Evolutionary conservation across 768 basidiomycete species (phyloP).

Genomic region (Auricularia cornea): DNA sequence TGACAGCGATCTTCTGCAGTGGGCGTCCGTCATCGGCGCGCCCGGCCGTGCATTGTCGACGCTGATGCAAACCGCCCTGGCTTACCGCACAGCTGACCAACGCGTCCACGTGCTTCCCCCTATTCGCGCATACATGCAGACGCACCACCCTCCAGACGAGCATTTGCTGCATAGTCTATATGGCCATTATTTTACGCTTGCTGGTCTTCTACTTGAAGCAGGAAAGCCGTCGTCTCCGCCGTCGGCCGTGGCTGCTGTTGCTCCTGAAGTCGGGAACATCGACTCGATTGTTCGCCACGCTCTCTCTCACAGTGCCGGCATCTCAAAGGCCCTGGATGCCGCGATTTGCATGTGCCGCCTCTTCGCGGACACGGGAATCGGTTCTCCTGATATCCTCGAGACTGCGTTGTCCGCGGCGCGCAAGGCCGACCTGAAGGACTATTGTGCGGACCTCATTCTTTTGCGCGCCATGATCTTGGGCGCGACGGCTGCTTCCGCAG

Average conservation of each 20-base stretch:
- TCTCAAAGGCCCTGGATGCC: neutral
- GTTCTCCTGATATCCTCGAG: neutral
- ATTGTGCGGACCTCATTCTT: neutral
- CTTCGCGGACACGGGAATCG: neutral
- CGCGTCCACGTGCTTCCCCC: constrained; percentile 15
- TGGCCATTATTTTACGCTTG: neutral
- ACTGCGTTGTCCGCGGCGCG: neutral
- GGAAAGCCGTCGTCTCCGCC: neutral
- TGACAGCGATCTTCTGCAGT: constrained; percentile 9
- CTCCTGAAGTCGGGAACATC: neutral
- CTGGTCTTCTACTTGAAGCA: neutral
- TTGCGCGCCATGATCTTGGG: neutral
- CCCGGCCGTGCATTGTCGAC: constrained; percentile 1
- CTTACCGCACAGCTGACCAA: constrained; percentile 12
- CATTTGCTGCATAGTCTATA: neutral
- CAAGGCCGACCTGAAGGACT: neutral
- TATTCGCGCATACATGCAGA: constrained; percentile 15
- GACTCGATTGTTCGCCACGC: neutral
- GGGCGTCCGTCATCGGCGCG: constrained; percentile 9
- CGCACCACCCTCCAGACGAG: constrained; percentile 10
- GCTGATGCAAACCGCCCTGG: constrained; percentile 13
- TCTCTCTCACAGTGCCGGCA: neutral
- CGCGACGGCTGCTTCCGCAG: neutral
- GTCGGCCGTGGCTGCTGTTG: neutral
- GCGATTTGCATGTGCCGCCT: neutral